phyloP scores from a whole-genome alignment of 169 alveolate genomes.

The Theileria annulata region DNA sequence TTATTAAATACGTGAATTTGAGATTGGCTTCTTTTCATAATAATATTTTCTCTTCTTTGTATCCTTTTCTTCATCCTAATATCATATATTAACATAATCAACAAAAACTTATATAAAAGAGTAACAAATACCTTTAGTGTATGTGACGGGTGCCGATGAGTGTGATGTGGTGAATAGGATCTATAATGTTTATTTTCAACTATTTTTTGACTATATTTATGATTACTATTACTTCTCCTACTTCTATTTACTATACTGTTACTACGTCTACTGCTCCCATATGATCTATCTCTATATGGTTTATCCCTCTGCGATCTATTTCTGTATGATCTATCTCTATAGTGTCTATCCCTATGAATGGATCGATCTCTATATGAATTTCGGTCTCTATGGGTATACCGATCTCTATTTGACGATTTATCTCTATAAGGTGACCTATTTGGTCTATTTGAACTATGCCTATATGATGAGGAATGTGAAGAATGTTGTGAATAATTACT shows the following conservation, averaged over 20 bases:
- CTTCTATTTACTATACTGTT: background rate
- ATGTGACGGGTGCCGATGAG: background rate
- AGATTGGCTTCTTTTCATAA: no score
- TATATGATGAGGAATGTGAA: background rate
- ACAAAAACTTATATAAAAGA: background rate
- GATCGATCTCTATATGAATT: no score
- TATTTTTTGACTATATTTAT: background rate
- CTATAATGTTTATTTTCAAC: conserved; percentile 15
- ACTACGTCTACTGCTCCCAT: background rate
- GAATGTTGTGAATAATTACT: background rate
- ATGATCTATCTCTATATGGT: background rate
- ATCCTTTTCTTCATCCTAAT: background rate
- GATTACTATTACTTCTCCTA: background rate
- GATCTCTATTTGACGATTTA: no score
- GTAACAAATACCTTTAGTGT: background rate
- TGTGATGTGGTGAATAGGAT: background rate
- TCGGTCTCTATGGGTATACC: no score
- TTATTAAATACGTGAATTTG: no score
- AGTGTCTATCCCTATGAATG: background rate
- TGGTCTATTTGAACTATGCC: background rate
- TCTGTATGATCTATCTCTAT: background rate
- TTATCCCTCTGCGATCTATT: background rate
- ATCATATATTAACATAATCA: background rate
- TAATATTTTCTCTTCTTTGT: no score
- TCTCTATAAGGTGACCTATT: no score